phyloP scores from a whole-genome alignment of 2,329 filamentous ascomycete genomes.

The Alternaria dauci region DNA sequence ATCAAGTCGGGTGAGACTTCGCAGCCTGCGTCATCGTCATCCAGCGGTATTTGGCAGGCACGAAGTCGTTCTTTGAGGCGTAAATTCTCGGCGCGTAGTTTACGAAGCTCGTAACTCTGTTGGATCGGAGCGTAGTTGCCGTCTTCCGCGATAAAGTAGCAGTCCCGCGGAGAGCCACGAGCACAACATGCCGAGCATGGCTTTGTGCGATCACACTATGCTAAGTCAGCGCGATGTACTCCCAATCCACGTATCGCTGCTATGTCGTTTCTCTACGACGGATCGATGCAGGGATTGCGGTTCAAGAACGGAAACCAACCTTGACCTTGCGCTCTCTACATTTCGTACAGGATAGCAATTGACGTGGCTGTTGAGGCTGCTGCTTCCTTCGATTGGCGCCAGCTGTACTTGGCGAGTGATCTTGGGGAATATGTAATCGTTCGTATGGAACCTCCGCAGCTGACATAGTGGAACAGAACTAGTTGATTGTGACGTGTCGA shows the following conservation, averaged over 20 bases:
- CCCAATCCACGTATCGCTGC: too few species aligned
- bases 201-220: conserved; percentile 58
- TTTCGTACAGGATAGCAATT: conserved; percentile 59
- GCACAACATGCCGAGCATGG: conserved; percentile 60
- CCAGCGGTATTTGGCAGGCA: conserved; percentile 42
- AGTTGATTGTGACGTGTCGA: background rate
- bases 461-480: background rate
- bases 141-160: conserved; percentile 57
- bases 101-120: conserved; percentile 58
- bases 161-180: conserved; percentile 57
- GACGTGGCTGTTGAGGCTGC: conserved; percentile 53
- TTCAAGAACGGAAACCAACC: background rate
- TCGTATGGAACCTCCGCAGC: conserved; percentile 24
- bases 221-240: background rate
- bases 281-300: too few species aligned
- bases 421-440: conserved; percentile 18
- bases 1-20: conserved; percentile 33
- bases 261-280: too few species aligned
- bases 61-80: conserved; percentile 55
- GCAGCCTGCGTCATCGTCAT: conserved; percentile 49
- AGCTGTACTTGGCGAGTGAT: conserved; percentile 11
- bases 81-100: conserved; percentile 57
- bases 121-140: conserved; percentile 58
- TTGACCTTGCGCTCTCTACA: conserved; percentile 61
- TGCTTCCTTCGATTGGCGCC: conserved; percentile 44